These are phyloP conservation scores for Rubus idaeus DNA, from an alignment of 306 rosid species.

Conservation along the genomic window DNA sequence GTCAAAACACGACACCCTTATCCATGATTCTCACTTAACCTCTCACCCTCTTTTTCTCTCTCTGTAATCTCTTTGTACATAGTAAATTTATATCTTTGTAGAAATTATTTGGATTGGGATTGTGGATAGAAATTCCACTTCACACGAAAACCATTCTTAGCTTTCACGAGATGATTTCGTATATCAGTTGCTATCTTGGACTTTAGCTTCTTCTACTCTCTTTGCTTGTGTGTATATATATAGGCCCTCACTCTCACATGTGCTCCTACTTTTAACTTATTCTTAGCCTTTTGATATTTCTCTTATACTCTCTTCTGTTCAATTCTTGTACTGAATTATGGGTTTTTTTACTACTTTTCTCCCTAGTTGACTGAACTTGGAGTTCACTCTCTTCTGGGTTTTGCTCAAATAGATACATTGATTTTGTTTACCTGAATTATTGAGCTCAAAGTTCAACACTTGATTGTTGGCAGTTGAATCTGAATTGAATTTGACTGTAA, in stretches of 20 bases:
- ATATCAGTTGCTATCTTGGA: constrained; percentile 8
- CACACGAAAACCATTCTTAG: constrained; percentile 30
- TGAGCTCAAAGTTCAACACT: constrained; percentile 1
- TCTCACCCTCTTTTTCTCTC: constrained; percentile 14
- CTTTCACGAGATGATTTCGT: constrained; percentile 50
- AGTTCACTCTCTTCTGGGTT: constrained; percentile 1
- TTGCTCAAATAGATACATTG: not conserved
- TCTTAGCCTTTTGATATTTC: constrained; percentile 12
- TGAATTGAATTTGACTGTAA: constrained; percentile 10
- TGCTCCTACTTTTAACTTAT: constrained; percentile 14
- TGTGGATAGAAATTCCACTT: constrained; percentile 4
- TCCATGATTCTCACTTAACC: constrained; percentile 33
- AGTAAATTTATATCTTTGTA: not conserved
- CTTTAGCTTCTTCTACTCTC: not conserved
- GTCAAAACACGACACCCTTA: constrained; percentile 27
- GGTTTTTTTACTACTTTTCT: not conserved
- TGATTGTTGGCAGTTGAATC: constrained; percentile 11
- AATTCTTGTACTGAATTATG: not conserved
- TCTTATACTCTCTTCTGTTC: not conserved
- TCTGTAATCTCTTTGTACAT: not conserved
- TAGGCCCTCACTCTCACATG: constrained; percentile 27
- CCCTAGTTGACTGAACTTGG: constrained; percentile 4
- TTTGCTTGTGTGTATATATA: constrained; percentile 16
- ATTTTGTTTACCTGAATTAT: not conserved
- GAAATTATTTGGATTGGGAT: not conserved